phyloP scores from a whole-genome alignment of 768 basidiomycete genomes.

The Pholiota microspora region DNA sequence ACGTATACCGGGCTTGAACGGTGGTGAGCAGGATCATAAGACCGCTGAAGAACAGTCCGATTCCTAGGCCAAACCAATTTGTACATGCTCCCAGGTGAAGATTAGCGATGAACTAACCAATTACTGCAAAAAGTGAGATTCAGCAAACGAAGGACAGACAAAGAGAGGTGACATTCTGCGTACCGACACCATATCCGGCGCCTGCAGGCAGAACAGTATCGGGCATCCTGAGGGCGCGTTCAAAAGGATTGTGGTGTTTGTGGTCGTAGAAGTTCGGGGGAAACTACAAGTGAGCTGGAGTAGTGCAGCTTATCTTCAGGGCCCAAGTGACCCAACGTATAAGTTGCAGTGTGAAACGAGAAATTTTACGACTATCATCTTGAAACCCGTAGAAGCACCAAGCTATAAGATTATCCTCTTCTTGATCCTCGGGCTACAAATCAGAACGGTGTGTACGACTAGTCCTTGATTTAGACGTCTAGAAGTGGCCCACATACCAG shows the following conservation, averaged over 20 bases:
- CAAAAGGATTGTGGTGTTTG: too few species aligned
- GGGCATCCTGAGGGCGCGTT: background rate
- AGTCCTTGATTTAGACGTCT: too few species aligned
- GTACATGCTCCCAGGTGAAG: background rate
- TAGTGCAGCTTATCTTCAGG: too few species aligned
- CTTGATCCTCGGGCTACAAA: too few species aligned
- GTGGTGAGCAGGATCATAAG: conserved; percentile 79
- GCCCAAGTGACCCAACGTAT: too few species aligned
- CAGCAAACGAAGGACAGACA: background rate
- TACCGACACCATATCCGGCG: conserved; percentile 3
- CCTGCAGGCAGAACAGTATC: conserved; percentile 1
- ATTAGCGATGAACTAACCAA: background rate
- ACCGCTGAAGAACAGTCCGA: conserved; percentile 83
- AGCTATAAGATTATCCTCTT: background rate
- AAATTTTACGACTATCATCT: background rate
- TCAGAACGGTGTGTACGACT: too few species aligned
- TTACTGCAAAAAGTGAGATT: background rate
- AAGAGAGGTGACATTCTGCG: background rate
- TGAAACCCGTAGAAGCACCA: background rate
- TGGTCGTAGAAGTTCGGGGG: too few species aligned
- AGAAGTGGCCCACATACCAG: too few species aligned
- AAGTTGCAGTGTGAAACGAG: background rate
- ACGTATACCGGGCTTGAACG: conserved; percentile 81
- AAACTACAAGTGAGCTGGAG: too few species aligned
- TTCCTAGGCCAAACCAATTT: conserved; percentile 43